Evolutionary conservation across 176 grass and related monocot species (phyloP).

Genomic region (Raddia guianensis): DNA sequence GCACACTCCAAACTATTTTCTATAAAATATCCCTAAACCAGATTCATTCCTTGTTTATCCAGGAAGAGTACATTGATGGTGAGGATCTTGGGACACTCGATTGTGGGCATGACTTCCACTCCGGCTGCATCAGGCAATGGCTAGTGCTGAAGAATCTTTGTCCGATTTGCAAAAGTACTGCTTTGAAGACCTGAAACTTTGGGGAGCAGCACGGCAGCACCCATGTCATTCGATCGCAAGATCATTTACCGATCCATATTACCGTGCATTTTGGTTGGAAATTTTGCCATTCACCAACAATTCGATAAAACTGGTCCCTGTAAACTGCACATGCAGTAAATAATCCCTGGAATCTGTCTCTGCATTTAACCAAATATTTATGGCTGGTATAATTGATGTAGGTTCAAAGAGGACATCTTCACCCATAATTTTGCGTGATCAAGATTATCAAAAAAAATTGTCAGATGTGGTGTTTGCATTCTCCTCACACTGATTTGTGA

Average conservation of each 20-base stretch:
- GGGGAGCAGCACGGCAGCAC: not conserved
- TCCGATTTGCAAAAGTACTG: conserved; percentile 56
- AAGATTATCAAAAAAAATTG: not conserved
- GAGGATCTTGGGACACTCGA: conserved; percentile 51
- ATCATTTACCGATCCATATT: conserved; percentile 50
- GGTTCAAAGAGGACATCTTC: conserved; percentile 4
- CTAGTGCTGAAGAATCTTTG: conserved; percentile 58
- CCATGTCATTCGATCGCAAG: conserved; percentile 32
- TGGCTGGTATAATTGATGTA: conserved; percentile 49
- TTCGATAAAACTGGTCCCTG: conserved; percentile 33
- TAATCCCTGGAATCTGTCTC: conserved; percentile 45
- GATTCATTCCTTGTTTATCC: conserved; percentile 4
- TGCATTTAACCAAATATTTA: conserved; percentile 49
- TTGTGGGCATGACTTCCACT: conserved; percentile 58
- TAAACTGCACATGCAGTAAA: conserved; percentile 44
- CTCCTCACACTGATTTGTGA: not conserved
- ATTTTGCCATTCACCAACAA: conserved; percentile 38
- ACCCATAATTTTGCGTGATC: not conserved
- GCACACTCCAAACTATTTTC: not conserved
- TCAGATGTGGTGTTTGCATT: not conserved
- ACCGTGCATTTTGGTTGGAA: conserved; percentile 35
- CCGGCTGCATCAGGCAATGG: conserved; percentile 59
- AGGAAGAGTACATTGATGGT: conserved; percentile 58
- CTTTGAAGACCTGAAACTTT: conserved; percentile 42
- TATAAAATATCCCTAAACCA: not conserved